Evolutionary conservation across 2,329 filamentous ascomycete species (phyloP), one percentile per base, ranked within the genome.

Genomic region (Epichloe amarillans): DNA sequence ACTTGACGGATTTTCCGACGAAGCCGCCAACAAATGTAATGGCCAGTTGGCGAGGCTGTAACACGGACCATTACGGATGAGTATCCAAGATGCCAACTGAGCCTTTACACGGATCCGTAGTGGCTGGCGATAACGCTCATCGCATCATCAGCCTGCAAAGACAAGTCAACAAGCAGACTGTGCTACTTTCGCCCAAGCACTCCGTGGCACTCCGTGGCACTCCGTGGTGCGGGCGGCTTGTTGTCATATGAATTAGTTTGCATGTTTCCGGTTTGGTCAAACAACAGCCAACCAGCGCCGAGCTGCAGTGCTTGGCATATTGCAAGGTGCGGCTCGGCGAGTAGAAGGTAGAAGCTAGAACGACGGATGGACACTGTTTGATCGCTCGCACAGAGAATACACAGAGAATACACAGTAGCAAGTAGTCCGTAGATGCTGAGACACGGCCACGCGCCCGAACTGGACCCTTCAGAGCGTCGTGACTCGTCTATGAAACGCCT

Each of bases 401-500:
- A 40, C 38, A 40, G 38, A 4, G 2, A 2, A 11, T 19, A 26
- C 23, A 2, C 8, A 19, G 19, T 19, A 19, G 19, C 19, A 21
- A 21, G 26, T 8, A 26, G 23, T 26, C 23, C 23, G 23, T 30
- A 23, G 40, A 42, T 42, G 40, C 17, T 17, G 40, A 42, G 40
- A 42, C 42, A 45, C n/a, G 42, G 14, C 42, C 1, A 35, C 42
- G 42, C 12, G 15, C 23, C 26, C 42, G 26, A 30, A 15, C 15
- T 30, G 12, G 15, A n/a, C 42, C n/a, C 42, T 45, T 21, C 15
- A n/a, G 38, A 48, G 38, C 46, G 46, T 38, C 30, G 39, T 43
- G 47, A 21, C 26, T 17, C 47, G 26, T 43, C 11, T 14, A 49
- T 50, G 47, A 52, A 47, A 50, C 50, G 47, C 50, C 50, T 50